Evolutionary conservation across 805 yeast species (phyloP), one percentile per base, ranked within the genome.

Genomic region (Starmerella bombicola): DNA sequence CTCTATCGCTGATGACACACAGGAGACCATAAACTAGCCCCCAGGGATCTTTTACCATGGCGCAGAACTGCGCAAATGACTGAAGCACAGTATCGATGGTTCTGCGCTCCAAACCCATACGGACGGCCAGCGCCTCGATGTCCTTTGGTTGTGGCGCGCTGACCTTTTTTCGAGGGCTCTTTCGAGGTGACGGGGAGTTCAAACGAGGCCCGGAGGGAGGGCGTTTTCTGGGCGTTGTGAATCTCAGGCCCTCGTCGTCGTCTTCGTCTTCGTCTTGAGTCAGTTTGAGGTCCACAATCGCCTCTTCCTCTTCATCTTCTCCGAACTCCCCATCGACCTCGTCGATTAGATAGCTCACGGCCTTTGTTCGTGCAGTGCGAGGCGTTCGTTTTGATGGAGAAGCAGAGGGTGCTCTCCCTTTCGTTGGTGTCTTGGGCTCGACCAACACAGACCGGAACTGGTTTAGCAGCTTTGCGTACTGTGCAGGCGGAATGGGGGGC

Each of bases 21-120:
- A 54, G 41, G 16, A 59, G 41, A 3, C 63, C 65, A 31, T 56
- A 47, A 26, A 59, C 41, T 19, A 61, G 47, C 1, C 60, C 62
- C 63, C 63, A 60, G 12, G 50, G 33, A 33, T 61, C 64, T 29
- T 55, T 57, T 9, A 58, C 63, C 17, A 60, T 50, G 16, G 50
- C 52, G 13, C 41, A 33, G 48, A 55, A 60, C 38, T 51, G 54
- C 25, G 34, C 38, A 40, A 49, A 57, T 3, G 60, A 61, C 10
- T 47, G 44, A 6, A 44, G 40, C 8, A 59, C 51, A 6, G 53
- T 49, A 7, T 43, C 42, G 2, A 37, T 31, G 1, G 51, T 46
- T 15, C 23, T 13, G 2, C 23, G 12, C 15, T 30, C 28, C 7
- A 51, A 41, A 3, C 40, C 48, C 40, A 46, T 35, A 7, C 29